Evolutionary conservation across 257 asterid species (phyloP), one percentile per base, ranked within the genome.

Genomic region (Solanum pinnatisectum): DNA sequence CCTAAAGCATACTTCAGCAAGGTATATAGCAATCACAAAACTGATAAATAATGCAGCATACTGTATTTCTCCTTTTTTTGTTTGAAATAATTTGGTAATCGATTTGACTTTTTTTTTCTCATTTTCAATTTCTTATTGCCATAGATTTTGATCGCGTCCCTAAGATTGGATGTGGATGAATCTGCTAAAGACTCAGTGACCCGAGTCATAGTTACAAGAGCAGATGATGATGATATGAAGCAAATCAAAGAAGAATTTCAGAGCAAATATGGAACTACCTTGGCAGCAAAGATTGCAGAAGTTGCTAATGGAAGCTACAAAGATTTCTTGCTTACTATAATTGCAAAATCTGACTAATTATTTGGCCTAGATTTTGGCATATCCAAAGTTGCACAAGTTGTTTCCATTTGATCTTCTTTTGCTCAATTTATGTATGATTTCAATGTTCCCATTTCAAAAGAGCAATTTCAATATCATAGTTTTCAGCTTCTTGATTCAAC

Each of bases 171-270:
- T 30, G 96, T 81, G 85, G 94, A 94, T 15, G 98, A 95, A 87
- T 76, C 87, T 20, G 91, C 87, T 3, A 96, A 92, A 90, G 98
- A 94, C n/a, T 91, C 93, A 10, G 92, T 94, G 90, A 96, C 93
- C 1, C 90, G 98, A 88, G 92, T 96, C 25, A 93, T 95, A 22
- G 95, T 92, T 35, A 92, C 98, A 6, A 90, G 97, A 87, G 98
- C 98, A 3, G 98, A 96, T 16, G 98, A 96, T 13, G 94, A 71
- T 25, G 98, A 96, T 81, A 93, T 95, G 93, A 94, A 93, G 89
- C 93, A 78, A 36, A 96, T 96, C 87, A 93, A 95, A 88, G 94
- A 93, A 67, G 97, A 93, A 70, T 94, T 84, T 77, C 46, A 84
- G 13, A 44, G 46, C 18, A 91, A 88, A 70, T 90, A 44, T 88